Conservation (phyloP, 495 filamentous ascomycete species). For the Copromyces sp. region DNA sequence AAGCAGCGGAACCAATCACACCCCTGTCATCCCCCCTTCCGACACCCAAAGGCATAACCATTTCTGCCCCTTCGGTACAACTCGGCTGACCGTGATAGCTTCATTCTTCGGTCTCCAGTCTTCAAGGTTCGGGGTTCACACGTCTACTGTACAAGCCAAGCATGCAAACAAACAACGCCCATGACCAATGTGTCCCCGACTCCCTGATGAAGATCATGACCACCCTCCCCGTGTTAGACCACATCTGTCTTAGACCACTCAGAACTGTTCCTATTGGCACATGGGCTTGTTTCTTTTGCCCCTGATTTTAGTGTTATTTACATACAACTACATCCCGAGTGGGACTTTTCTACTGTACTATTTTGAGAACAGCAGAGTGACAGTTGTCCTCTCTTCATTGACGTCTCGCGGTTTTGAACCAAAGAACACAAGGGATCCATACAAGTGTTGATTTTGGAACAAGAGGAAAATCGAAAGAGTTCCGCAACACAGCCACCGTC, state of each 20-base stretch:
- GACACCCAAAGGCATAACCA: too few species aligned
- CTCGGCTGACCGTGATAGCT: not conserved
- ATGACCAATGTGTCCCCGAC: not conserved
- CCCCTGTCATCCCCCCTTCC: not conserved
- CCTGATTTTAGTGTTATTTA: not conserved
- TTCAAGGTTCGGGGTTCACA: not conserved
- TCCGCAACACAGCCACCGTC: not conserved
- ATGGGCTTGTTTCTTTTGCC: not conserved
- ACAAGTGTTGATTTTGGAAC: not conserved
- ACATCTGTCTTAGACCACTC: not conserved
- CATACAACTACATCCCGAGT: not conserved
- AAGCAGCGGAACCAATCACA: not conserved
- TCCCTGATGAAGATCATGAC: not conserved
- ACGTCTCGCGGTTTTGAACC: not conserved
- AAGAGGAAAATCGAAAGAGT: not conserved
- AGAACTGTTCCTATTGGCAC: not conserved
- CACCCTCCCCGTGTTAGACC: not conserved
- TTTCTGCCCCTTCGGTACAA: not conserved
- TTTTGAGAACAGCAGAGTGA: not conserved
- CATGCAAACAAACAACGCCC: not conserved
- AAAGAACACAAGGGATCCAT: not conserved
- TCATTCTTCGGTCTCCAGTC: not conserved
- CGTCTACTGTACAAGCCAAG: not conserved
- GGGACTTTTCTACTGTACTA: not conserved
- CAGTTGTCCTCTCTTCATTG: not conserved